Evolutionary conservation across 1,284 basidiomycete genomes (phyloP), one percentile per base, ranked within the genome.

Genomic region (Exsudoporus floridanus): DNA sequence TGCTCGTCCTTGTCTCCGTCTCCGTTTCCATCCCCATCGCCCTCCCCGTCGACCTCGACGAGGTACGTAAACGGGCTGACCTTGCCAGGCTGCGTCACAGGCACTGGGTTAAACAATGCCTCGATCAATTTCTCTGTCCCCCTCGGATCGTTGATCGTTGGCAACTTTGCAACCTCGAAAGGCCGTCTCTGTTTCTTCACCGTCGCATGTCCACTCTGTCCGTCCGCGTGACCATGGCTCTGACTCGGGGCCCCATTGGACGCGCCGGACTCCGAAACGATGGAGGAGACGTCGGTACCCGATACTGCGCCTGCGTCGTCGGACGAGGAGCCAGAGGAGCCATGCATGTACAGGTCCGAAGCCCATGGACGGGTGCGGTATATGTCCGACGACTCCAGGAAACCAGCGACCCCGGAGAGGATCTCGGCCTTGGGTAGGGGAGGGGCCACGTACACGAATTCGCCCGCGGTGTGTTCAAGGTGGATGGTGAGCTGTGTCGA

Each of bases 81-180:
- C 31, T 71, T 69, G n/a, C 62, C 60, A 19, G 66, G 72, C 16
- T 79, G 73, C 7, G 71, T 76, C 13, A 75, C 76, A 9, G 75
- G 75, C 2, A 78, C 74, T 5, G 88, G 88, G 60, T 90, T 90
- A 66, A 90, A 90, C 27, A 90, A 67, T 8, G 86, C 82, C 53
- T 90, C 88, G 58, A 90, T 90, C 43, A 90, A 76, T 43, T 76
- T 75, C 62, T 88, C 86, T 0, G 85, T 88, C 23, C 81, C 80
- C 54, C 78, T 77, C 3, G 82, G 75, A 1, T 83, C 82, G 56
- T 78, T 76, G 13, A 80, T 77, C 6, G 70, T 65, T 4, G 81
- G 78, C 5, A 86, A 73, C 16, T 72, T 70, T 44, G 77, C 70
- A 12, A 80, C 64, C 58, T 81, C 76, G 52, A 81, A 77, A 2